These are phyloP conservation scores for Macrotyloma uniflorum DNA, from an alignment of 306 rosid genomes.

Conservation along the genomic window DNA sequence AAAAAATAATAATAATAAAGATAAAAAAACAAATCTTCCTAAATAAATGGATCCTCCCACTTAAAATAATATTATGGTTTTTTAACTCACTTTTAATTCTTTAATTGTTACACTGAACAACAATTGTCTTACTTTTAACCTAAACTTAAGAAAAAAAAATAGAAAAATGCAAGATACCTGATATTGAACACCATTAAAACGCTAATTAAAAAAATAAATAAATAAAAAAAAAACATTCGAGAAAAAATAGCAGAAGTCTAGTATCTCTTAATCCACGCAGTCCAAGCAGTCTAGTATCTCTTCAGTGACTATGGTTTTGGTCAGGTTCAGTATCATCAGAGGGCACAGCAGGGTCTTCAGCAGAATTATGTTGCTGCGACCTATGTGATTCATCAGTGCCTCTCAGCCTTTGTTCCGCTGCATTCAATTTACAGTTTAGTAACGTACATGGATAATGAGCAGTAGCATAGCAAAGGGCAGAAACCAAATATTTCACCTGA, in stretches of 20 bases:
- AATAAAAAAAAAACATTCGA: background rate
- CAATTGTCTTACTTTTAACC: background rate
- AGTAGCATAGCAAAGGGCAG: background rate
- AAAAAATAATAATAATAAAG: too few relatives aligned
- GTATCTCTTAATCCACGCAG: slow-evolving; percentile 9
- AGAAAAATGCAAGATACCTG: background rate
- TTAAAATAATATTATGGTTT: background rate
- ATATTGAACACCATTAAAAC: background rate
- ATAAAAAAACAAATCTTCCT: too few relatives aligned
- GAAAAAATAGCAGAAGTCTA: background rate
- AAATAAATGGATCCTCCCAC: too few relatives aligned
- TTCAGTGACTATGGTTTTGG: slow-evolving; percentile 28
- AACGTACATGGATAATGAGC: background rate
- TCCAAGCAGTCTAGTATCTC: background rate
- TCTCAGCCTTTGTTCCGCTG: slow-evolving; percentile 48
- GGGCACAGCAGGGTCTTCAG: slow-evolving; percentile 49
- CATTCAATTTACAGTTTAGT: slow-evolving; percentile 17
- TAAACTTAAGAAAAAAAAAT: background rate
- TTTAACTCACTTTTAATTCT: background rate
- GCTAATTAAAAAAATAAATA: background rate
- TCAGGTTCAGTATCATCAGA: slow-evolving; percentile 51
- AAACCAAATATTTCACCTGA: slow-evolving; percentile 60
- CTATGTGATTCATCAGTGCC: slow-evolving; percentile 42
- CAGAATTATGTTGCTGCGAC: slow-evolving; percentile 34
- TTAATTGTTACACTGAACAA: background rate